These are phyloP conservation scores for Firmiana major DNA, from an alignment of 345 rosid species.

Conservation along the genomic window DNA sequence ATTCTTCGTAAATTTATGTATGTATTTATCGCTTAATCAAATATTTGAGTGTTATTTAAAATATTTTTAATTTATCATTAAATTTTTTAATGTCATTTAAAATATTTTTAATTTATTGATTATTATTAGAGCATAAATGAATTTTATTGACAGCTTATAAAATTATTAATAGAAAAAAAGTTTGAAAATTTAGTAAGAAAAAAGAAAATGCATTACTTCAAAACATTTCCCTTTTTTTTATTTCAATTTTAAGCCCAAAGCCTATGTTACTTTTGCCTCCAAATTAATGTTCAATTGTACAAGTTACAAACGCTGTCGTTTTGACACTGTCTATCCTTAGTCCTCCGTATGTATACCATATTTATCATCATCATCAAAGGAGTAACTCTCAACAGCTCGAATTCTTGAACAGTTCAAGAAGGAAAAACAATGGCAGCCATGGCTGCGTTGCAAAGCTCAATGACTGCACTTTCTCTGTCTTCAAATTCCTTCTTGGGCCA, in stretches of 20 bases:
- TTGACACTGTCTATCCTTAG: background rate
- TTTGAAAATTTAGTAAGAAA: no score
- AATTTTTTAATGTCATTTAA: no score
- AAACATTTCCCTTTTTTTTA: no score
- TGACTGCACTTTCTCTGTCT: conserved; percentile 55
- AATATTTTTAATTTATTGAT: no score
- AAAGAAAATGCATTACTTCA: no score
- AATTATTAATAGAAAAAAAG: no score
- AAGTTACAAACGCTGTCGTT: conserved; percentile 13
- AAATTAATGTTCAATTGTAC: background rate
- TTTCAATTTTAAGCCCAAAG: background rate
- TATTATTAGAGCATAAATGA: no score
- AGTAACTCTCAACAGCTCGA: background rate
- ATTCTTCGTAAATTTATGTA: background rate
- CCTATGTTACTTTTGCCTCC: background rate
- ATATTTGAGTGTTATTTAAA: no score
- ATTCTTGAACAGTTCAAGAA: conserved; percentile 24
- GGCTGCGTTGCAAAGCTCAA: conserved; percentile 78
- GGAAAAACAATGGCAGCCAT: conserved; percentile 50
- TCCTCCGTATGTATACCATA: conserved; percentile 26
- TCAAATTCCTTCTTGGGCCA: conserved; percentile 68
- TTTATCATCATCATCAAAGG: background rate
- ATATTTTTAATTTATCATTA: no score
- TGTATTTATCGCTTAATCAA: no score
- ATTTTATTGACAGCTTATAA: no score